These are phyloP conservation scores for Hymenoscyphus scutula DNA, from an alignment of 2,329 filamentous ascomycete species.

Conservation along the genomic window DNA sequence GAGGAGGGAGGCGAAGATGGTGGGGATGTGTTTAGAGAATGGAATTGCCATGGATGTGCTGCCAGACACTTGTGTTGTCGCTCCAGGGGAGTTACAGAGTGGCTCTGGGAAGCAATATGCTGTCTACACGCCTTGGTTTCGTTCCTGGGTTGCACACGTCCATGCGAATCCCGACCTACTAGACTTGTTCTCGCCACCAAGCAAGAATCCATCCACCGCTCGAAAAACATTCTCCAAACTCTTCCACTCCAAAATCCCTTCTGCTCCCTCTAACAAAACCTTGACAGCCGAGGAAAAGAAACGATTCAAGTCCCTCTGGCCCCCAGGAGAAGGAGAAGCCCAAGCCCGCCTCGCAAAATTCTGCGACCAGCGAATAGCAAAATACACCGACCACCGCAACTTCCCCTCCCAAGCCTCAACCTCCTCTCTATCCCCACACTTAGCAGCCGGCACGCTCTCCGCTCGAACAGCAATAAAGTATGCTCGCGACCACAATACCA, in stretches of 20 bases:
- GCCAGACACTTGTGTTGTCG: constrained; percentile 81
- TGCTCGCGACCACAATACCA: constrained; percentile 62
- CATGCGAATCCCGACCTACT: constrained; percentile 68
- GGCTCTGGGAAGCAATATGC: constrained; percentile 76
- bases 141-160: constrained; percentile 71
- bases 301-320: constrained; percentile 61
- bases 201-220: constrained; percentile 48
- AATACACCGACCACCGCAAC: constrained; percentile 66
- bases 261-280: constrained; percentile 60
- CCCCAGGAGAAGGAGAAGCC: constrained; percentile 73
- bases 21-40: constrained; percentile 57
- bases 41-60: constrained; percentile 68
- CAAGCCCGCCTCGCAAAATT: constrained; percentile 63
- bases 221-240: constrained; percentile 50
- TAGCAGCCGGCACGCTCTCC: constrained; percentile 66
- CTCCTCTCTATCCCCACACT: constrained; percentile 68
- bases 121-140: constrained; percentile 82
- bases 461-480: constrained; percentile 63
- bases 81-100: constrained; percentile 65
- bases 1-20: constrained; percentile 68
- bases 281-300: constrained; percentile 58
- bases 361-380: constrained; percentile 58
- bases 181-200: constrained; percentile 56
- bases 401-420: constrained; percentile 62
- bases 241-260: constrained; percentile 61